phyloP scores from a whole-genome alignment of 768 basidiomycete species.

The Nidularia pulvinata region DNA sequence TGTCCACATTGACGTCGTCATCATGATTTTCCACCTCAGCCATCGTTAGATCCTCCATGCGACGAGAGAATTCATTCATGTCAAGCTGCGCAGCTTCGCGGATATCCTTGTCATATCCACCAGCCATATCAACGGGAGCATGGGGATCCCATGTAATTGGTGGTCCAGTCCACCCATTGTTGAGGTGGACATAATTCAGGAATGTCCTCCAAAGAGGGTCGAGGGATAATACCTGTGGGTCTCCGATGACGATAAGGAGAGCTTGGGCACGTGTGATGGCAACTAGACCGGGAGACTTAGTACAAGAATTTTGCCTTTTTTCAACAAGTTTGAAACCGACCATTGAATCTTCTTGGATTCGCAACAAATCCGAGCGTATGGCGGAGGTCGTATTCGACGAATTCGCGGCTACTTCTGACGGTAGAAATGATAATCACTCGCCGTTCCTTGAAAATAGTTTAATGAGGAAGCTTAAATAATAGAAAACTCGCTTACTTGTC shows the following conservation, averaged over 20 bases:
- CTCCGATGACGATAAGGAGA: conserved; percentile 58
- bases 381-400: conserved; percentile 49
- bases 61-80: conserved; percentile 39
- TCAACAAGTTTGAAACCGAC: conserved; percentile 24
- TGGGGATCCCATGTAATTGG: conserved; percentile 50
- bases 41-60: conserved; percentile 28
- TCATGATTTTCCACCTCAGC: conserved; percentile 22
- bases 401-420: conserved; percentile 53
- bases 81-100: conserved; percentile 28
- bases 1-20: conserved; percentile 31
- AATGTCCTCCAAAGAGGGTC: conserved; percentile 66
- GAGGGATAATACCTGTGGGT: conserved; percentile 55
- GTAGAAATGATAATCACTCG: conserved; percentile 59
- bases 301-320: background rate
- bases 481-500: conserved; percentile 44
- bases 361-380: conserved; percentile 63
- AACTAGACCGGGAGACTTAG: conserved; percentile 29
- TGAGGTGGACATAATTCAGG: conserved; percentile 53
- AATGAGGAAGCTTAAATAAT: conserved; percentile 28
- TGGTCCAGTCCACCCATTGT: conserved; percentile 55
- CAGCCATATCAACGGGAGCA: conserved; percentile 29
- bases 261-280: conserved; percentile 64
- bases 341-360: conserved; percentile 59
- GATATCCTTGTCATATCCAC: conserved; percentile 34
- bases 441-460: conserved; percentile 38